A percentile compares a stretch with the other conserved stretches of the same genome.
These are phyloP conservation scores for Pichia sp. DNA, from an alignment of 1,139 yeast species.

Conservation along the genomic window DNA sequence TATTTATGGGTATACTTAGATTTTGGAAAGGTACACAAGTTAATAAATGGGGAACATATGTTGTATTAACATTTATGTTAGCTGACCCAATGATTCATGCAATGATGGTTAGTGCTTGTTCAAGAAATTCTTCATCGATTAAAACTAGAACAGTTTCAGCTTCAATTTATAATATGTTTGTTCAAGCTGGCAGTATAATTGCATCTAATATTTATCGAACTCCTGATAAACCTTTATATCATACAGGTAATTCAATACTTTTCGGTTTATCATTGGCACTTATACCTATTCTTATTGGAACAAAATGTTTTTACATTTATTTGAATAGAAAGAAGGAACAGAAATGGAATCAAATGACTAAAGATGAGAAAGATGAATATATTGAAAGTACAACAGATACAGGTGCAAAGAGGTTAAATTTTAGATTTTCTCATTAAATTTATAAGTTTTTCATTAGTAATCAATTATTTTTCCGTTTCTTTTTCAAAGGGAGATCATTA, in stretches of 20 bases:
- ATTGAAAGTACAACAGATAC: slow-evolving; percentile 36
- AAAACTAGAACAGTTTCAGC: slow-evolving; percentile 53
- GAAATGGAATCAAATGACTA: slow-evolving; percentile 42
- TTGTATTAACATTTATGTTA: slow-evolving; percentile 37
- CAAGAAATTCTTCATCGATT: slow-evolving; percentile 54
- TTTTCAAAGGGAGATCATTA: too few relatives aligned
- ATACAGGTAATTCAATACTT: slow-evolving; percentile 43
- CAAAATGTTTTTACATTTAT: slow-evolving; percentile 37
- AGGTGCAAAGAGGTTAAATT: slow-evolving; percentile 54
- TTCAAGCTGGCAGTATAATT: slow-evolving; percentile 48
- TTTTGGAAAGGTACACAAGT: slow-evolving; percentile 45
- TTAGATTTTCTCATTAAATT: slow-evolving; percentile 27
- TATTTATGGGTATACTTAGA: slow-evolving; percentile 37
- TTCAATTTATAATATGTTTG: slow-evolving; percentile 55
- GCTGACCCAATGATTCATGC: slow-evolving; percentile 51
- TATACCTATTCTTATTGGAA: slow-evolving; percentile 21
- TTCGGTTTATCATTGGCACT: slow-evolving; percentile 32
- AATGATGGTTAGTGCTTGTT: slow-evolving; percentile 52
- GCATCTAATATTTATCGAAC: slow-evolving; percentile 47
- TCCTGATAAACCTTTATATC: slow-evolving; percentile 52
- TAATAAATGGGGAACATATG: slow-evolving; percentile 47
- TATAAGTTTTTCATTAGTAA: too few relatives aligned
- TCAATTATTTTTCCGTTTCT: too few relatives aligned
- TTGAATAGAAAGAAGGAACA: slow-evolving; percentile 39
- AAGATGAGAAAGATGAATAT: slow-evolving; percentile 42